A percentile compares a stretch with the other conserved stretches of the same genome.
Evolutionary conservation across 2,329 filamentous ascomycete species (phyloP).

Genomic region (Aphanoascus verrucosus): DNA sequence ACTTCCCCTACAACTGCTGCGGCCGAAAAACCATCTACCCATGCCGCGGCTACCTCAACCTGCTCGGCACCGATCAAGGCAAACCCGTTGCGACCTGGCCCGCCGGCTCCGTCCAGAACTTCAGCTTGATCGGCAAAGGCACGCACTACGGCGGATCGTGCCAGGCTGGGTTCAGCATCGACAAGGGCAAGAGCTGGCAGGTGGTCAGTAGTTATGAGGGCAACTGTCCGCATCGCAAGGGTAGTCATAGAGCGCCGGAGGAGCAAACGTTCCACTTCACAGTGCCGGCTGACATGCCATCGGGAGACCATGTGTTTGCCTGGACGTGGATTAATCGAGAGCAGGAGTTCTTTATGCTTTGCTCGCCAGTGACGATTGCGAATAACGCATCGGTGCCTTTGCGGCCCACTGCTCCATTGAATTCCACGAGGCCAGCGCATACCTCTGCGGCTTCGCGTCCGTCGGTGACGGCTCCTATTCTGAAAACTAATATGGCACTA

Average conservation of each 20-base stretch:
- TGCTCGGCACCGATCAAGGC: constrained; percentile 36
- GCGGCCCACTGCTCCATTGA: not conserved
- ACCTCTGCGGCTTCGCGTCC: not conserved
- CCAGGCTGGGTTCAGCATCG: constrained; percentile 37
- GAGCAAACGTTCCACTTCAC: constrained; percentile 38
- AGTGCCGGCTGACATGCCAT: constrained; percentile 35
- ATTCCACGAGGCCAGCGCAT: not conserved
- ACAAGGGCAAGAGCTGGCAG: constrained; percentile 37
- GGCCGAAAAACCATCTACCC: constrained; percentile 28
- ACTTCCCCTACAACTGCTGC: constrained; percentile 40
- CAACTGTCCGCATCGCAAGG: constrained; percentile 37
- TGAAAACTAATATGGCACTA: not conserved
- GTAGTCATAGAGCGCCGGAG: constrained; percentile 26
- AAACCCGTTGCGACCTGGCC: constrained; percentile 36
- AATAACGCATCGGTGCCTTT: not conserved
- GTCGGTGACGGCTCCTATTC: not conserved
- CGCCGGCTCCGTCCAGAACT: constrained; percentile 35
- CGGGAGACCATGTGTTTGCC: constrained; percentile 35
- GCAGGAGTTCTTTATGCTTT: constrained; percentile 38
- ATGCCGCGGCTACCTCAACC: constrained; percentile 37
- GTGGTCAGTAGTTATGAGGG: constrained; percentile 39
- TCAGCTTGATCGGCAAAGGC: constrained; percentile 24
- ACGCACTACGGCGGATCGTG: constrained; percentile 41
- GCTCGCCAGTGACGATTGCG: constrained; percentile 36
- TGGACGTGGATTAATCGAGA: constrained; percentile 42